Evolutionary conservation across 768 basidiomycete genomes (phyloP), one percentile per base, ranked within the genome.

Genomic region (Auriscalpium vulgare): DNA sequence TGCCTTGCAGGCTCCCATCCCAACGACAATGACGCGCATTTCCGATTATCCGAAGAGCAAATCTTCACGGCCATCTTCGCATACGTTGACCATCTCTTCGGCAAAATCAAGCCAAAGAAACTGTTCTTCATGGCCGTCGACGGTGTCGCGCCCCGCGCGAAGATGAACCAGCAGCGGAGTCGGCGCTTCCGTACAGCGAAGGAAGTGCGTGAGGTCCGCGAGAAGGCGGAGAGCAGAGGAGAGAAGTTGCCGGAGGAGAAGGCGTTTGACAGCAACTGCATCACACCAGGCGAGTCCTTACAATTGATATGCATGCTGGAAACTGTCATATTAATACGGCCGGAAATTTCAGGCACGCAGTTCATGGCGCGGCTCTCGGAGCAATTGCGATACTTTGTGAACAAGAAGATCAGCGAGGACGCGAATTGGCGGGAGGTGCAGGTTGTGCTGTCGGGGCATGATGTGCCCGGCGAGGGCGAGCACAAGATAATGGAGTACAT

Each of bases 401-500:
- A 93, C 72, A 98, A 98, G 81, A 95, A 98, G 78, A 95, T 98
- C 36, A 83, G 86, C 0, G 97, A 99, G 68, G 97, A 99, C 71
- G 82, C 97, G 2, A 87, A 94, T 68, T 99, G 97, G 97, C 77
- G 91, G 57, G 81, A 87, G 54, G 83, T 98, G 44, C 78, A 93
- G 66, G 93, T 98, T 19, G 90, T 99, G 40, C 77, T 99, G 38
- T 95, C 92, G 34, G 97, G 97, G 10, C 94, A 98, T 69, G 95
- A 99, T 64, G 95, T 97, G 3, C 97, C 97, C 0, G 97, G 97
- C 62, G 97, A 99, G 72, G 97, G 97, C 57, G 97, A 99, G 68
- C 97, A 99, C 81, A 99, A 99, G 78, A 95, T 99, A 63, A 97
- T 98, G 90, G 97, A 97, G 69, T 99, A 95, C 72, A 98, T 99